These are phyloP conservation scores for Hypoxylon sp. DNA, from an alignment of 2,329 filamentous ascomycete species.

Conservation along the genomic window DNA sequence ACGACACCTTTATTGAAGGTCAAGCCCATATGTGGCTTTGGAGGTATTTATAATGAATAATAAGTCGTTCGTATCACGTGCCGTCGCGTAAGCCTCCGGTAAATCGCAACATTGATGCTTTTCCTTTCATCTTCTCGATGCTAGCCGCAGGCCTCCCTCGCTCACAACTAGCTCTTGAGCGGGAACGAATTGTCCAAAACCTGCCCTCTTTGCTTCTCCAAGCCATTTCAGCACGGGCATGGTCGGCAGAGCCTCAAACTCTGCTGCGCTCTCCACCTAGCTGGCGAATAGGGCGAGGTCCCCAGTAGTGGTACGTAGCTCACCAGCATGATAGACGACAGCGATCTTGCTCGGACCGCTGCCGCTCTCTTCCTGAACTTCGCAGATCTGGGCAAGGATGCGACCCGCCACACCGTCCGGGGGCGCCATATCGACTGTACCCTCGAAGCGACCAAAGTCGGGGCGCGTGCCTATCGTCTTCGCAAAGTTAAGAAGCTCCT, in stretches of 20 bases:
- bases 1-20: no score
- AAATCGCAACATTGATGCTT: no score
- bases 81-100: no score
- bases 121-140: neutral
- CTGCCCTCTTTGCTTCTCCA: neutral
- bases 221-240: neutral
- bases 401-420: neutral
- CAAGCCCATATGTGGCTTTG: no score
- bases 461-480: neutral
- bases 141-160: neutral
- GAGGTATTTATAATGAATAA: no score
- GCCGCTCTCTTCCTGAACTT: neutral
- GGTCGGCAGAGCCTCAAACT: neutral
- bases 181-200: neutral
- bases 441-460: neutral
- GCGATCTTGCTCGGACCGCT: neutral
- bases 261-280: neutral
- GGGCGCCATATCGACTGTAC: neutral
- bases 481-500: neutral
- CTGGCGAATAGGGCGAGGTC: neutral
- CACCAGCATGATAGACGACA: neutral
- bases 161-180: neutral
- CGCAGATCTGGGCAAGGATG: neutral
- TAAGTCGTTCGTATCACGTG: no score
- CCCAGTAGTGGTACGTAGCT: neutral